These are phyloP conservation scores for Sanguinoderma infundibulare DNA, from an alignment of 1,284 basidiomycete genomes.

Conservation along the genomic window DNA sequence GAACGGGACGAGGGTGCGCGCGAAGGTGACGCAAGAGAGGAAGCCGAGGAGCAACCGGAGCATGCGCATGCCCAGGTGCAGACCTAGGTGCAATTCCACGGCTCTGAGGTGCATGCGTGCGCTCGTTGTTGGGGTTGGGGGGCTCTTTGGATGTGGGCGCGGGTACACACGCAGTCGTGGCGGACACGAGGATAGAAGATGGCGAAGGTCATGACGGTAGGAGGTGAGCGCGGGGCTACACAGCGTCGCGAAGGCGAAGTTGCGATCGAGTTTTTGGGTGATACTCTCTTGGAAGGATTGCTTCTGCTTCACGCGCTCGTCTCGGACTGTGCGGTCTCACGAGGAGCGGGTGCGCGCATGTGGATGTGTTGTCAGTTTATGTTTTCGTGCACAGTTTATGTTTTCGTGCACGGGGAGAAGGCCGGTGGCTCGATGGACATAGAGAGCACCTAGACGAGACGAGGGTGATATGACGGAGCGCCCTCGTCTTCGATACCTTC, in stretches of 20 bases:
- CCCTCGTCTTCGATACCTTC: constrained; percentile 1
- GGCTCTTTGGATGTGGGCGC: not conserved
- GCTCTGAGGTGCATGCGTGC: too few species aligned
- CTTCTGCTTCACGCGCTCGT: not conserved
- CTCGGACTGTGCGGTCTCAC: not conserved
- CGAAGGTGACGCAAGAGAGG: not conserved
- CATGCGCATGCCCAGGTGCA: not conserved
- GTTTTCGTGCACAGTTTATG: too few species aligned
- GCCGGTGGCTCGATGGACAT: not conserved
- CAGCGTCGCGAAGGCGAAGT: not conserved
- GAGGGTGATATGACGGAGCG: not conserved
- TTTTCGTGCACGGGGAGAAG: not conserved
- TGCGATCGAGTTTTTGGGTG: not conserved
- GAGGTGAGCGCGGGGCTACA: not conserved
- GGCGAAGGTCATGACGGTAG: not conserved
- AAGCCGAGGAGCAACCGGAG: not conserved
- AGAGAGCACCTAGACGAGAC: constrained; percentile 2
- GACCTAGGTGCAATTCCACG: not conserved
- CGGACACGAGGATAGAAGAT: not conserved
- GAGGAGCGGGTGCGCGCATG: not conserved
- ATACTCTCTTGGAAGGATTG: not conserved
- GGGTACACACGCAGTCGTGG: not conserved
- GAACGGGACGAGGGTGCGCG: not conserved
- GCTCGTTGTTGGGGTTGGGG: too few species aligned
- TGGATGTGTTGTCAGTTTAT: not conserved